Percentiles rank a stretch among this genome's conserved stretches.
Conservation (phyloP, 148 eudicot species). For the Hydrangea macrophylla region DNA sequence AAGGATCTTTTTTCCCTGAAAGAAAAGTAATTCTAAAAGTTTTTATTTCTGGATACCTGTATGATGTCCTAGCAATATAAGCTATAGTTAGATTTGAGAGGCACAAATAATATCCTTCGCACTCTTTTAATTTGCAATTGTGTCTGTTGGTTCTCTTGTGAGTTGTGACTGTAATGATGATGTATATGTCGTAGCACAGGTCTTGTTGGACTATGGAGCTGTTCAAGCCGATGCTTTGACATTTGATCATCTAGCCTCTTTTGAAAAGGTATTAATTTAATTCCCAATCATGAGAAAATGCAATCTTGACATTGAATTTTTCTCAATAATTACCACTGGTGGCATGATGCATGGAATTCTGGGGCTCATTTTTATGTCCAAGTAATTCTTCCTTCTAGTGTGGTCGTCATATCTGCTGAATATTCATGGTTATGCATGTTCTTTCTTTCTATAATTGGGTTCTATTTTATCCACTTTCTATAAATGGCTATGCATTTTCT, state of each 20-base stretch:
- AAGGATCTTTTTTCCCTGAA: too few relatives aligned
- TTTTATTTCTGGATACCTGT: too few relatives aligned
- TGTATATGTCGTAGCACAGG: slow-evolving; percentile 35
- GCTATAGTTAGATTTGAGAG: too few relatives aligned
- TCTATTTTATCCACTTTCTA: not conserved
- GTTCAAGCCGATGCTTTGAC: slow-evolving; percentile 99
- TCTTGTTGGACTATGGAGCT: slow-evolving; percentile 95
- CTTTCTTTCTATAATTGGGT: too few relatives aligned
- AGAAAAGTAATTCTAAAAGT: too few relatives aligned
- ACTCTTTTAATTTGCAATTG: not conserved
- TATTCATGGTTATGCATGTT: too few relatives aligned
- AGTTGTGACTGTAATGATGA: not conserved
- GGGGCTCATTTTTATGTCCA: not conserved
- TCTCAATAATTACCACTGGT: not conserved
- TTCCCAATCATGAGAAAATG: too few relatives aligned
- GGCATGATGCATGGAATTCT: too few relatives aligned
- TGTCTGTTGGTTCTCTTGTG: not conserved
- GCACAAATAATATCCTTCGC: too few relatives aligned
- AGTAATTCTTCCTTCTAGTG: not conserved
- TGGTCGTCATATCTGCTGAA: too few relatives aligned
- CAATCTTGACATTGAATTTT: too few relatives aligned
- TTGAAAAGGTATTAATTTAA: slow-evolving; percentile 73
- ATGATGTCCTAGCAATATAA: not conserved
- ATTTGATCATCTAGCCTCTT: slow-evolving; percentile 92
- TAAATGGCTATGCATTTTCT: too few relatives aligned